phyloP scores from a whole-genome alignment of 495 filamentous ascomycete species.

The Aspergillus taichungensis region DNA sequence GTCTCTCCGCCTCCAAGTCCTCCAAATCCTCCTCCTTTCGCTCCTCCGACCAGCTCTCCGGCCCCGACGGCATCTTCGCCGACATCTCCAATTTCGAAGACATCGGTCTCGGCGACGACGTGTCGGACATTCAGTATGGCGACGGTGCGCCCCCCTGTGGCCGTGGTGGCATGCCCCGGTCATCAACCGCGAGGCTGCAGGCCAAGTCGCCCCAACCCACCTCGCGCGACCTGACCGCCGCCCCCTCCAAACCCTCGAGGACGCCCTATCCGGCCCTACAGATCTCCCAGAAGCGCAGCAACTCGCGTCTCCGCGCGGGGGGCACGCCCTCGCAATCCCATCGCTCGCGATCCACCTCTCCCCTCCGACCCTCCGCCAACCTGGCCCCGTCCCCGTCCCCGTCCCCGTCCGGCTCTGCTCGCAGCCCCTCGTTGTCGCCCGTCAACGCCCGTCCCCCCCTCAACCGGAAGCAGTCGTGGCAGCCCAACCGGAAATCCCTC shows the following conservation, averaged over 20 bases:
- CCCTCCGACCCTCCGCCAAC: slow-evolving; percentile 24
- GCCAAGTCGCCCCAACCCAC: slow-evolving; percentile 26
- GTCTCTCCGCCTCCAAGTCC: slow-evolving; percentile 75
- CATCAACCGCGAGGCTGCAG: slow-evolving; percentile 25
- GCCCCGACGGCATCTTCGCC: slow-evolving; percentile 53
- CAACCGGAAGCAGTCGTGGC: slow-evolving; percentile 50
- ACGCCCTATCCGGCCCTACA: slow-evolving; percentile 25
- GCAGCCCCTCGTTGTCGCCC: slow-evolving; percentile 33
- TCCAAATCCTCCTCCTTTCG: slow-evolving; percentile 86
- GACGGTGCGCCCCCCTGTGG: slow-evolving; percentile 21
- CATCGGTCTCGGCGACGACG: slow-evolving; percentile 74
- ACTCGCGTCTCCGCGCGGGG: slow-evolving; percentile 5
- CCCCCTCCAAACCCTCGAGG: slow-evolving; percentile 37
- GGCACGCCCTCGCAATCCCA: slow-evolving; percentile 20
- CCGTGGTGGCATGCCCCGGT: slow-evolving; percentile 22
- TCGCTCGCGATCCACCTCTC: slow-evolving; percentile 35
- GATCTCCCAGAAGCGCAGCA: slow-evolving; percentile 13
- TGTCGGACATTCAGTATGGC: slow-evolving; percentile 17
- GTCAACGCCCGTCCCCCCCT: slow-evolving; percentile 19
- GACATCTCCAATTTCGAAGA: slow-evolving; percentile 86
- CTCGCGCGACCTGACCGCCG: slow-evolving; percentile 33
- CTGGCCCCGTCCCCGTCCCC: slow-evolving; percentile 22
- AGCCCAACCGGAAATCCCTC: slow-evolving; percentile 65
- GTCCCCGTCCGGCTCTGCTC: slow-evolving; percentile 16
- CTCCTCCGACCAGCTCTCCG: slow-evolving; percentile 61